Conservation (phyloP, 75 land plant genomes). For the Cunninghamia lanceolata region DNA sequence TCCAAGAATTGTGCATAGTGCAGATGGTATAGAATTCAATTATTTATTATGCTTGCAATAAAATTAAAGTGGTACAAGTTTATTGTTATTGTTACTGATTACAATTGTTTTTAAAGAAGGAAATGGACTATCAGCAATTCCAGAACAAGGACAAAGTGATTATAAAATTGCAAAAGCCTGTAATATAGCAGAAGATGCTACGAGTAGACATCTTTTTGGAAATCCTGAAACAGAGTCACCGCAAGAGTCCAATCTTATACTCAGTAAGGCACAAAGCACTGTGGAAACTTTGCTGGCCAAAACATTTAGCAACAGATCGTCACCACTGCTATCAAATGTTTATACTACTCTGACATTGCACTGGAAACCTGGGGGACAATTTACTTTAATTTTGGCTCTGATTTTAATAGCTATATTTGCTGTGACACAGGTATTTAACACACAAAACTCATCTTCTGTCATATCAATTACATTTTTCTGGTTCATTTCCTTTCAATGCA, state of each 20-base stretch:
- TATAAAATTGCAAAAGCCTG: neutral
- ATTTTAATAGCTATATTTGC: neutral
- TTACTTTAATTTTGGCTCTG: neutral
- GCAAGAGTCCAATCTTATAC: neutral
- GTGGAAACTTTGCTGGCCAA: neutral
- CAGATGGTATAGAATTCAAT: neutral
- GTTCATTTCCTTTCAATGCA: neutral
- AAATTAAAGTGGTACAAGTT: neutral
- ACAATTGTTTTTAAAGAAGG: slow-evolving; percentile 4
- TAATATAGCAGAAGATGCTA: slow-evolving; percentile 3
- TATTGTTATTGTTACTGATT: neutral
- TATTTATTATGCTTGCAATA: neutral
- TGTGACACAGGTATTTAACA: neutral
- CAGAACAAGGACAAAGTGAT: neutral
- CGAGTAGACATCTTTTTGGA: neutral
- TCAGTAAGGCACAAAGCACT: neutral
- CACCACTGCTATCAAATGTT: neutral
- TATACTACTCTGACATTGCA: neutral
- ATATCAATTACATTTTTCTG: neutral
- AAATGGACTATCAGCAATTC: neutral
- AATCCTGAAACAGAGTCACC: neutral
- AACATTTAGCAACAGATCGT: neutral
- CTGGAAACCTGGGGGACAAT: slow-evolving; percentile 2
- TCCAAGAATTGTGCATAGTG: neutral
- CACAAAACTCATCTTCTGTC: neutral